Conservation (phyloP, 148 eudicot species). For the Linanthus parryae region DNA sequence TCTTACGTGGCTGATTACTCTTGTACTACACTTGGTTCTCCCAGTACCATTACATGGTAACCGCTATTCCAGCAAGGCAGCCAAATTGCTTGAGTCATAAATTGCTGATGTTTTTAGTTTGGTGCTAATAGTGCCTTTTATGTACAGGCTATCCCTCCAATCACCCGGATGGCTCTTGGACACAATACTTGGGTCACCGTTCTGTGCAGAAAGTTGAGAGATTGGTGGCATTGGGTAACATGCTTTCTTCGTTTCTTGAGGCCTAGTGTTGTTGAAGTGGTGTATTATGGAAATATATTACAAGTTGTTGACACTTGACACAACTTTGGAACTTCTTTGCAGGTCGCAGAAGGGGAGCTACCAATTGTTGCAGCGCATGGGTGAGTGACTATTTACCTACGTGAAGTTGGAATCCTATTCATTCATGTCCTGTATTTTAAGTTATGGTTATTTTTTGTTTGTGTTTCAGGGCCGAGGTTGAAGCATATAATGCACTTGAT, state of each 20-base stretch:
- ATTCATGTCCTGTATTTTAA: neutral
- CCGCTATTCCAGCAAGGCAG: too few relatives aligned
- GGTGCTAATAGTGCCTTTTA: neutral
- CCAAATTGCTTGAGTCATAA: too few relatives aligned
- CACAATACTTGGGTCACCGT: slow-evolving; percentile 86
- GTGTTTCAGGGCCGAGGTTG: slow-evolving; percentile 64
- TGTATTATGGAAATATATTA: neutral
- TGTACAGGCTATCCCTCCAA: slow-evolving; percentile 77
- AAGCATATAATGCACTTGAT: slow-evolving; percentile 67
- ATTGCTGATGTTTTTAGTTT: too few relatives aligned
- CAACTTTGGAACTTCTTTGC: slow-evolving; percentile 17
- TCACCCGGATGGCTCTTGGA: slow-evolving; percentile 79
- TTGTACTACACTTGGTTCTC: too few relatives aligned
- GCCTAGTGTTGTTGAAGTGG: too few relatives aligned
- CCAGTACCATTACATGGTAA: too few relatives aligned
- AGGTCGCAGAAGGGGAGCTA: slow-evolving; percentile 96
- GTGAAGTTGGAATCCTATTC: neutral
- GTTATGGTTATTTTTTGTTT: neutral
- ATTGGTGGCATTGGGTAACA: slow-evolving; percentile 99
- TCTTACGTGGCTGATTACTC: too few relatives aligned
- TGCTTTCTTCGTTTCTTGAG: slow-evolving; percentile 3
- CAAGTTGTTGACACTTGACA: neutral
- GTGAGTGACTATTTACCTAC: slow-evolving; percentile 39
- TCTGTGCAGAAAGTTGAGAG: slow-evolving; percentile 86
- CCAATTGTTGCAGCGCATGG: slow-evolving; percentile 90